Conservation (phyloP, 2,329 filamentous ascomycete genomes). For the Pyricularia grisea region DNA sequence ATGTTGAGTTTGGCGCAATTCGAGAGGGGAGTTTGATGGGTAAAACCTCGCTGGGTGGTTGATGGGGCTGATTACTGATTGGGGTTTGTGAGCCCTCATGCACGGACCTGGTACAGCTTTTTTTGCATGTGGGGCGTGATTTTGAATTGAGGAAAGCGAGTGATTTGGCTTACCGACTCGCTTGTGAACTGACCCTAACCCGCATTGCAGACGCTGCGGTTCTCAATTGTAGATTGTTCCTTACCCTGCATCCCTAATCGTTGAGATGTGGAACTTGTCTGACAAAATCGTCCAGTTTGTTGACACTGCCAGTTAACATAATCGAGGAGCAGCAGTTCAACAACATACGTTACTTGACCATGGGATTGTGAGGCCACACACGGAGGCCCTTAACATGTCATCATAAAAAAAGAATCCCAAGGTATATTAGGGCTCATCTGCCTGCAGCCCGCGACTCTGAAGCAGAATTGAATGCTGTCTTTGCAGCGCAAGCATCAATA, state of each 20-base stretch:
- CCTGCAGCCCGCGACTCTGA: too few relatives aligned
- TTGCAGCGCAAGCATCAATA: background rate
- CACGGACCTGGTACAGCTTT: background rate
- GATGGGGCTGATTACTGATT: constrained; percentile 7
- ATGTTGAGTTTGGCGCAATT: constrained; percentile 5
- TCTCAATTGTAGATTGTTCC: background rate
- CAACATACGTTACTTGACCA: background rate
- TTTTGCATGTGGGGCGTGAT: background rate
- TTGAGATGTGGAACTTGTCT: too few relatives aligned
- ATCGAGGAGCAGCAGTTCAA: too few relatives aligned
- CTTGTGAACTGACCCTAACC: background rate
- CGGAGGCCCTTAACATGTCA: background rate
- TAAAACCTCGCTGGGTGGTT: background rate
- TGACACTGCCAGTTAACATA: too few relatives aligned
- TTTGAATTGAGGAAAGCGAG: background rate
- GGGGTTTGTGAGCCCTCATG: constrained; percentile 14
- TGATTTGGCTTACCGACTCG: too few relatives aligned
- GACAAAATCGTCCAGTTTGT: too few relatives aligned
- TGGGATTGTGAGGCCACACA: background rate
- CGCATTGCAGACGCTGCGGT: background rate
- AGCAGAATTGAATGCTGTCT: background rate
- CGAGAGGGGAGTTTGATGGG: background rate
- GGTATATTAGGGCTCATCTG: too few relatives aligned
- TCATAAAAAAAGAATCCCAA: background rate
- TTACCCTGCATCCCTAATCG: background rate